A percentile compares a stretch with the other conserved stretches of the same genome.
These are phyloP conservation scores for Antitrichia curtipendula DNA, from an alignment of 225 moss, liverwort and hornwort genomes.

Conservation along the genomic window DNA sequence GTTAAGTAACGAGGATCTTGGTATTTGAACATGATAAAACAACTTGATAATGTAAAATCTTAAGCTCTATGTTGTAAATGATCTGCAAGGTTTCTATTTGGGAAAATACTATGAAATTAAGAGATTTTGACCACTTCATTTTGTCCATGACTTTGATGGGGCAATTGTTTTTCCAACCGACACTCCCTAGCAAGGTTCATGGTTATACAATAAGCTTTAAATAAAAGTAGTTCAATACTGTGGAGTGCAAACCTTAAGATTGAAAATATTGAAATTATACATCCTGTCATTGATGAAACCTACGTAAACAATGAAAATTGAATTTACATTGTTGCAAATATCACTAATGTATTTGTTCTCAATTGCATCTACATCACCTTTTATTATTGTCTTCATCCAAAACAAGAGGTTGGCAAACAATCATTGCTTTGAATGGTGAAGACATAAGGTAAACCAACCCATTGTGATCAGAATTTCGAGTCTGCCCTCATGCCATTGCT, in stretches of 20 bases:
- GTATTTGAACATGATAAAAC: not conserved
- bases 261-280: not conserved
- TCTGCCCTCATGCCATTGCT: no score
- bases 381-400: not conserved
- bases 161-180: fast-evolving
- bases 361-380: not conserved
- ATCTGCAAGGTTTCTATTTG: no score
- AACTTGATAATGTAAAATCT: not conserved
- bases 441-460: no score
- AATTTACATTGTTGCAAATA: not conserved
- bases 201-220: not conserved
- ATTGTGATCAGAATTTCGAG: no score
- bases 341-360: not conserved
- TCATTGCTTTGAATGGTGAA: not conserved
- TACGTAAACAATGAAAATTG: no score
- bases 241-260: not conserved
- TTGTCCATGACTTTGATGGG: not conserved
- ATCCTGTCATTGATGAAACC: not conserved
- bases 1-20: no score
- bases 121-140: not conserved
- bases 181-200: not conserved
- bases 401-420: not conserved
- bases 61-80: not conserved
- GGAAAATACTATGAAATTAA: not conserved
- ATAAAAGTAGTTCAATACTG: no score